Evolutionary conservation across 495 filamentous ascomycete genomes (phyloP).

Genomic region (Amniculicola lignicola): DNA sequence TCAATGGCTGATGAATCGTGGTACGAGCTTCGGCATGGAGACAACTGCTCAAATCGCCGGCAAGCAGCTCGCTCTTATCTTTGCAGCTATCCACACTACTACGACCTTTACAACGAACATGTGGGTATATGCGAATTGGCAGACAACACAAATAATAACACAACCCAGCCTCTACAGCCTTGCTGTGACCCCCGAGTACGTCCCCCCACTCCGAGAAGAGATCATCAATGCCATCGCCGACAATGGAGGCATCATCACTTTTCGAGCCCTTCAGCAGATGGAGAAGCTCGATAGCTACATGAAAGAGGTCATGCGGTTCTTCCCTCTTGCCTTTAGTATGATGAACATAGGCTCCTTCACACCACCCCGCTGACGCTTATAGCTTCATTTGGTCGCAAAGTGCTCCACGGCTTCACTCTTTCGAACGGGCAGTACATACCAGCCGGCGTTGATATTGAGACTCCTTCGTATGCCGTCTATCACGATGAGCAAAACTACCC

Average conservation of each 20-base stretch:
- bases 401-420: conserved; percentile 24
- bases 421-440: conserved; percentile 32
- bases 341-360: not conserved
- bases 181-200: conserved; percentile 13
- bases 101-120: conserved; percentile 30
- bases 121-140: no score
- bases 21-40: conserved; percentile 4
- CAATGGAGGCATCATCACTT: conserved; percentile 23
- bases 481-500: conserved; percentile 23
- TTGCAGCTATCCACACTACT: conserved; percentile 44
- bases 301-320: conserved; percentile 22
- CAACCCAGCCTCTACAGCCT: conserved; percentile 18
- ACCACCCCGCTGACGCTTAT: no score
- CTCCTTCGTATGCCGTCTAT: conserved; percentile 16
- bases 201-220: conserved; percentile 29
- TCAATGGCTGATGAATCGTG: conserved; percentile 37
- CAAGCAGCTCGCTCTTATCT: conserved; percentile 32
- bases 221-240: conserved; percentile 22
- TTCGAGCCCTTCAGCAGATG: conserved; percentile 23
- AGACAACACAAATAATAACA: not conserved
- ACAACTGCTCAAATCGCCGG: conserved; percentile 15
- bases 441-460: conserved; percentile 18
- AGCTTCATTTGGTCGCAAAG: conserved; percentile 30
- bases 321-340: conserved; percentile 17
- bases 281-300: conserved; percentile 31